Evolutionary conservation across 148 eudicot species (phyloP), one percentile per base, ranked within the genome.

Genomic region (Heliosperma pusillum): DNA sequence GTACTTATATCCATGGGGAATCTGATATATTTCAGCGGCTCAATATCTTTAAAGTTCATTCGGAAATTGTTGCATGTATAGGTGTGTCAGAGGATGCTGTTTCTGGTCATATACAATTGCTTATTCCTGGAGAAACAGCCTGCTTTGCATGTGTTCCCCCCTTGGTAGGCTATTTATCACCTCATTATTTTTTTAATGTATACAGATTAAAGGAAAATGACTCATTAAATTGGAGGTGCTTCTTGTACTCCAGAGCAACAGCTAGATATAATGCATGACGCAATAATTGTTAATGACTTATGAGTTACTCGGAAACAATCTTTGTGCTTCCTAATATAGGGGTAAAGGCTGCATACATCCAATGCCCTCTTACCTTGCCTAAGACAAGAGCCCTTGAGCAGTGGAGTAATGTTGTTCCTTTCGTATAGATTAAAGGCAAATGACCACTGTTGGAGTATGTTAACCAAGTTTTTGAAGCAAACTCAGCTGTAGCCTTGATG

Each of bases 31-130:
- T 44, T 29, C 36, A 64, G 36, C 13, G 21, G 16, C 12, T 19
- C 21, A 24, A 50, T 30, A 24, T 57, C 59, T 55, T 21, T 52
- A 55, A 40, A 58, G 20, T 59, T 76, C n/a, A 58, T 52, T 26
- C 58, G 33, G 76, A 71, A 24, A 15, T 44, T 72, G 26, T 57
- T 66, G 6, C 25, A 56, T 80, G 63, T 77, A 40, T 86, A 93
- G 98, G 98, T 79, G 98, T 93, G 27, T 93, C 98, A 29, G 98
- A 93, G 84, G 93, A 93, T 89, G 98, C 98, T 56, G 98, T 93
- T 74, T 93, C 98, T 69, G 98, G 98, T 76, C 98, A 93, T 80
- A 91, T 93, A 83, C 98, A 93, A 74, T 84, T 93, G 84, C 85
- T 93, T 66, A 83, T 93, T 81, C 98, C 98, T 50, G 98, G 98